A percentile compares a stretch with the other conserved stretches of the same genome.
These are phyloP conservation scores for Fusarium burgessii DNA, from an alignment of 2,329 filamentous ascomycete species.

Conservation along the genomic window DNA sequence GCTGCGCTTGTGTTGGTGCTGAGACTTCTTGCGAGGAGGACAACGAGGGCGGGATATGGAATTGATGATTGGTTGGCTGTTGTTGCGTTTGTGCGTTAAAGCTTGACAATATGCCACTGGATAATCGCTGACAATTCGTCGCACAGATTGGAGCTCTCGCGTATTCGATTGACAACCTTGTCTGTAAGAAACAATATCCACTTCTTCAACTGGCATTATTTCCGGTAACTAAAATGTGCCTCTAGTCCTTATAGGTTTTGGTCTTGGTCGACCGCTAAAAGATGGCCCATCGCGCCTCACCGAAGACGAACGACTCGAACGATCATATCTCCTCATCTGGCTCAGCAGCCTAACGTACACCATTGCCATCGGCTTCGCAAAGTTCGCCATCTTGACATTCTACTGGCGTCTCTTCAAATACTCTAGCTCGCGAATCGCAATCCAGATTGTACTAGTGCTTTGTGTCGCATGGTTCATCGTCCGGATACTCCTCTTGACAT, in stretches of 20 bases:
- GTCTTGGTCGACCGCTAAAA: conserved; percentile 23
- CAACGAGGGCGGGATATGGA: conserved; percentile 33
- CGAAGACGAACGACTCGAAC: conserved; percentile 12
- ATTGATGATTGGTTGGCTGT: conserved; percentile 38
- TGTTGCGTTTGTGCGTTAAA: conserved; percentile 31
- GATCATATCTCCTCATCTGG: conserved; percentile 40
- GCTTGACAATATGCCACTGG: background rate
- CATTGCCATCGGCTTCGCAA: conserved; percentile 42
- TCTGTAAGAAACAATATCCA: background rate
- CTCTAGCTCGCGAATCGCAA: conserved; percentile 44
- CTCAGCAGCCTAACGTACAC: conserved; percentile 44
- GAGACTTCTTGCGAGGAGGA: conserved; percentile 31
- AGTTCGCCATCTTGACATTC: conserved; percentile 46
- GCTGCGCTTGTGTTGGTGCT: conserved; percentile 34
- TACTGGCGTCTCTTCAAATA: conserved; percentile 49
- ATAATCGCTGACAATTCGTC: background rate
- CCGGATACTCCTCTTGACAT: conserved; percentile 47
- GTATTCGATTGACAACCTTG: conserved; percentile 19
- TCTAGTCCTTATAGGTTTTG: conserved; percentile 4
- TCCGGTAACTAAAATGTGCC: background rate
- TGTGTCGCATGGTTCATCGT: conserved; percentile 44
- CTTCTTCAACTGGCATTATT: fast-evolving
- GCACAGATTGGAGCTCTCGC: conserved; percentile 13
- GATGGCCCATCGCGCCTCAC: conserved; percentile 18
- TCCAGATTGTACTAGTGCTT: conserved; percentile 39